Evolutionary conservation across 1,284 basidiomycete genomes (phyloP).

Genomic region (Phaffia rhodozyma): DNA sequence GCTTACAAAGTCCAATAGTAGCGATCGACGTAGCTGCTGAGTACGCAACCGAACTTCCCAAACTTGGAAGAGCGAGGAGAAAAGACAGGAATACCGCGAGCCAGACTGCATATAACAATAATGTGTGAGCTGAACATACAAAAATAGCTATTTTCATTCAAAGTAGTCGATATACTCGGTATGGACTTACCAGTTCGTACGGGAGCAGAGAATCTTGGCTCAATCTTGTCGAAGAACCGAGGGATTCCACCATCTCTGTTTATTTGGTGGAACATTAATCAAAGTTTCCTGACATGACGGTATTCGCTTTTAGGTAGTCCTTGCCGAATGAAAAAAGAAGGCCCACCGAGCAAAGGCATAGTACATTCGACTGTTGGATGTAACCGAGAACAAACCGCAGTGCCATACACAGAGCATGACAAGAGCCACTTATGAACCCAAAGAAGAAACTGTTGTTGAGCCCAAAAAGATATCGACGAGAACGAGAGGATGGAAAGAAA

Average conservation of each 20-base stretch:
- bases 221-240: constrained; percentile 53
- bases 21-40: constrained; percentile 61
- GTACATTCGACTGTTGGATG: constrained; percentile 67
- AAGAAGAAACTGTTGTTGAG: neutral
- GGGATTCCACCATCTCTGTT: constrained; percentile 39
- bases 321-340: constrained; percentile 27
- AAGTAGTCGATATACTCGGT: neutral
- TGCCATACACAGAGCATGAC: constrained; percentile 47
- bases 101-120: constrained; percentile 44
- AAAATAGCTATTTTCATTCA: too few species aligned
- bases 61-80: constrained; percentile 54
- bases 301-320: neutral
- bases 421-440: constrained; percentile 39
- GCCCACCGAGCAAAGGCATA: constrained; percentile 56
- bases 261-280: too few species aligned
- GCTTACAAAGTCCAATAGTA: constrained; percentile 51
- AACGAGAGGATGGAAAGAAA: neutral
- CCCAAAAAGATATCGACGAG: neutral
- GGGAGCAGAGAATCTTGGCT: constrained; percentile 47
- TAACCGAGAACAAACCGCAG: constrained; percentile 49
- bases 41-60: constrained; percentile 59
- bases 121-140: neutral
- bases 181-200: constrained; percentile 48
- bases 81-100: constrained; percentile 64
- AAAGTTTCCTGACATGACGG: neutral